Base-by-base conservation (phyloP, 257 asterid species). In the Nicotiana knightiana region DNA sequence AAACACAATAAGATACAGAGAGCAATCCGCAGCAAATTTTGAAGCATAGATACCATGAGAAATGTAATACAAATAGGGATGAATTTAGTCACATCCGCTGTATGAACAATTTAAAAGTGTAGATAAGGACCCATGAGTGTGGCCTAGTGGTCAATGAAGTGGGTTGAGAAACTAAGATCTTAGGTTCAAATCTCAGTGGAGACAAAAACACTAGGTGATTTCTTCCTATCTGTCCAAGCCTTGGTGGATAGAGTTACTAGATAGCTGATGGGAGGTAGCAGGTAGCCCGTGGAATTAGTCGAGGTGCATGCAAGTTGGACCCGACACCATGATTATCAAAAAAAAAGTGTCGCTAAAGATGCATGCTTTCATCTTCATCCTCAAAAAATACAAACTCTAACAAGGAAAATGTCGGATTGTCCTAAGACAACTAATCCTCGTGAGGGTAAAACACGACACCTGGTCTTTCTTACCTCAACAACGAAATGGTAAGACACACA, bases 21-120 rank as follows among this genome's bases (percentile, higher is more conserved):
- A 75, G 79, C 28, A 75, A 53, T 32, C 18, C 76, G 9, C 54
- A 65, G 83, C 12, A 71, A 66, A 51, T 10, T 37, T 15, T 66
- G 83, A 81, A 66, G 63, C 37, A 57, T 66, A 66, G 9, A 80
- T 81, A 48, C 51, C 83, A 63, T 32, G 77, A 64, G 6, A 46
- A 26, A 58, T 48, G 4, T 67, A 54, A n/a, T 53, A 70, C 18
- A 28, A 35, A 46, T 59, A 5, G 17, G 55, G 37, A 71, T 75
- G 9, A 75, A 75, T 75, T 51, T 35, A 8, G 63, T 75, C 79
- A 1, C 61, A 73, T 73, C 43, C 48, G 62, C 43, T 46, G 24
- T 3, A 46, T 24, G 35, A 8, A 71, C 37, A 73, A 24, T 59
- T 71, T 21, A 57, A 71, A 37, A 24, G 39, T 24, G 79, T 39